A percentile compares a stretch with the other conserved stretches of the same genome.
phyloP scores from a whole-genome alignment of 1,284 basidiomycete species.

The Trametes sp. region DNA sequence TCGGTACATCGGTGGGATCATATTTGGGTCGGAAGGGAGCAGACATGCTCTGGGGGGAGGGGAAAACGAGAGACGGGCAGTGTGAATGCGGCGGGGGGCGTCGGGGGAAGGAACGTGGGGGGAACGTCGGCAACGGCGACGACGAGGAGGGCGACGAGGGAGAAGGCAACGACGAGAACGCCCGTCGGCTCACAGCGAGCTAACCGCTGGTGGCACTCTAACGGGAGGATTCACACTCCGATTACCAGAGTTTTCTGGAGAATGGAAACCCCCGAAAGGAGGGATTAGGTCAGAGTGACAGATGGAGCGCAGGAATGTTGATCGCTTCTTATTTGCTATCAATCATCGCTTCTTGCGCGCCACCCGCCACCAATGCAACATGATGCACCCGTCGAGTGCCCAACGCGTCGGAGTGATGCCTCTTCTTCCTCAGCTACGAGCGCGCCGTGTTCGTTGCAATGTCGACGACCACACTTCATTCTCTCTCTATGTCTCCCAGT shows the following conservation, averaged over 20 bases:
- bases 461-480: constrained; percentile 11
- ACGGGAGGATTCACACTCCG: constrained; percentile 22
- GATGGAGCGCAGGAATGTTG: constrained; percentile 12
- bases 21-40: constrained; percentile 29
- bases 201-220: neutral
- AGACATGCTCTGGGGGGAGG: constrained; percentile 30
- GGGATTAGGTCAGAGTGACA: constrained; percentile 9
- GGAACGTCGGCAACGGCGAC: constrained; percentile 27
- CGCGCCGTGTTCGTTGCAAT: constrained; percentile 8
- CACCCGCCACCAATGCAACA: constrained; percentile 12
- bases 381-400: constrained; percentile 7
- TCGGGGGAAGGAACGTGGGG: constrained; percentile 25
- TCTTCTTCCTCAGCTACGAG: constrained; percentile 1
- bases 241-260: constrained; percentile 1
- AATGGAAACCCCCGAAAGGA: neutral
- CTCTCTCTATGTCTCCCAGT: constrained; percentile 11
- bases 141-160: constrained; percentile 24
- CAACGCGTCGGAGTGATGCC: constrained; percentile 2
- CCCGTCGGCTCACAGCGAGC: constrained; percentile 14
- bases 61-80: constrained; percentile 25
- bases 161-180: constrained; percentile 32
- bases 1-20: constrained; percentile 62
- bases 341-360: constrained; percentile 22
- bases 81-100: constrained; percentile 19
- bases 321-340: constrained; percentile 25